Evolutionary conservation across 192 early-diverging fungal species (phyloP).

Genomic region (Coemansia sp.): DNA sequence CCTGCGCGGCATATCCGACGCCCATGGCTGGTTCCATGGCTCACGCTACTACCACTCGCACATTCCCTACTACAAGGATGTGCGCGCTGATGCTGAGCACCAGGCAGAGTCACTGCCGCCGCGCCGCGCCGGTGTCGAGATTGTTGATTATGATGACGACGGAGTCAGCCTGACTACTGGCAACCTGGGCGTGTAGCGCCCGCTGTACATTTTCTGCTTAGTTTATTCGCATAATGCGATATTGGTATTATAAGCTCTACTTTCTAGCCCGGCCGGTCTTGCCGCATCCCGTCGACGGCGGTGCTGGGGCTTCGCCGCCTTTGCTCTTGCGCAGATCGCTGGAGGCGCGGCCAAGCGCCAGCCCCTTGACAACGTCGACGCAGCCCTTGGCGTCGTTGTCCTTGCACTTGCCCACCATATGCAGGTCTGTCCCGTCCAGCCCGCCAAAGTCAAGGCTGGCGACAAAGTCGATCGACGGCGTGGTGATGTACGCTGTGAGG

Average conservation of each 20-base stretch:
- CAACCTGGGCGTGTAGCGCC: constrained; percentile 24
- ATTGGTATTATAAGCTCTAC: neutral
- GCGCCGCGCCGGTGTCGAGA: constrained; percentile 5
- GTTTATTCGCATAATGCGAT: no score
- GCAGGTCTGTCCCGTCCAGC: constrained; percentile 40
- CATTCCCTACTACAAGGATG: constrained; percentile 39
- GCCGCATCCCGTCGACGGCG: constrained; percentile 3
- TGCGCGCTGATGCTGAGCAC: neutral
- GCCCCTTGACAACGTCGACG: constrained; percentile 28
- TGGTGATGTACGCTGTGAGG: constrained; percentile 33
- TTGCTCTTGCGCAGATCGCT: constrained; percentile 5
- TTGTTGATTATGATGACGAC: constrained; percentile 25
- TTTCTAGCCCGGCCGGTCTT: constrained; percentile 13
- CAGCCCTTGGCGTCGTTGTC: constrained; percentile 47
- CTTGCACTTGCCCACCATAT: constrained; percentile 56
- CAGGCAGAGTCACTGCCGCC: neutral
- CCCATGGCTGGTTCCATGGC: constrained; percentile 34
- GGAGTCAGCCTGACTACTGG: constrained; percentile 27
- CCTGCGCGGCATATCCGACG: constrained; percentile 33
- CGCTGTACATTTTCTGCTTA: neutral
- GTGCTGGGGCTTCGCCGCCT: neutral
- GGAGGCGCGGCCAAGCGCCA: constrained; percentile 29
- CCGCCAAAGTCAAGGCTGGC: constrained; percentile 59
- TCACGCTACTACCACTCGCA: constrained; percentile 29
- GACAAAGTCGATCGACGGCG: constrained; percentile 23